Conservation (phyloP, 2,329 filamentous ascomycete genomes). For the Ceratocystiopsis brevicomis region DNA sequence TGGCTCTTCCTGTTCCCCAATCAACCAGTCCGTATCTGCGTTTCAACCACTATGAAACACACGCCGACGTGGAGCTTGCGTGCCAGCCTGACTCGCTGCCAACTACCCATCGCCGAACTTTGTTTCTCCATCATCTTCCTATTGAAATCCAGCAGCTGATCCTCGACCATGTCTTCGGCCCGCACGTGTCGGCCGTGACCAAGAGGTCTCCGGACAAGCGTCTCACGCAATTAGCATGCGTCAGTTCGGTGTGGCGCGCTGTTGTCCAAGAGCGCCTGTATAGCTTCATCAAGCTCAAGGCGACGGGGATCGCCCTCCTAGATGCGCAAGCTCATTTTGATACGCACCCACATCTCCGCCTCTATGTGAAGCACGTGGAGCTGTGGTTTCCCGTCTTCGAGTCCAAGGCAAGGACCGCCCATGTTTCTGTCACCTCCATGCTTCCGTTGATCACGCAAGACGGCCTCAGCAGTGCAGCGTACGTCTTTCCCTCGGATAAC, state of each 20-base stretch:
- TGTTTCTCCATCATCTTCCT: constrained; percentile 36
- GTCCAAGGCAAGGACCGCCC: constrained; percentile 28
- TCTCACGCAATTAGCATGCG: constrained; percentile 45
- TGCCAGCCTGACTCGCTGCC: constrained; percentile 5
- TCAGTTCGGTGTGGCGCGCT: constrained; percentile 42
- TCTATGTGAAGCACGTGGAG: constrained; percentile 53
- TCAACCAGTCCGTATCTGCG: too few species aligned
- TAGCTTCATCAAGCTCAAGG: constrained; percentile 58
- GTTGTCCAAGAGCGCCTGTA: constrained; percentile 56
- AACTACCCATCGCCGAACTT: constrained; percentile 5
- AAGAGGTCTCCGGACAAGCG: constrained; percentile 39
- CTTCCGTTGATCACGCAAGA: constrained; percentile 35
- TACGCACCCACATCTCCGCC: constrained; percentile 35
- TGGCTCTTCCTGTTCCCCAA: too few species aligned
- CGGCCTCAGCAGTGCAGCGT: constrained; percentile 36
- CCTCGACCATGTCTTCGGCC: constrained; percentile 52
- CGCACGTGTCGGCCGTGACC: constrained; percentile 41
- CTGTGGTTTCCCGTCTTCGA: constrained; percentile 63
- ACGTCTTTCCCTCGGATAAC: constrained; percentile 43
- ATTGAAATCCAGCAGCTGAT: constrained; percentile 55
- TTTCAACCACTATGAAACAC: too few species aligned
- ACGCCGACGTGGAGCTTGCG: too few species aligned
- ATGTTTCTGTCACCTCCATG: constrained; percentile 23
- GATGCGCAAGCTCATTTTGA: constrained; percentile 43
- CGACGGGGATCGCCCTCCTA: constrained; percentile 41